These are phyloP conservation scores for Phytophthora meadii DNA, from an alignment of 352 stramenopile genomes.

Conservation along the genomic window DNA sequence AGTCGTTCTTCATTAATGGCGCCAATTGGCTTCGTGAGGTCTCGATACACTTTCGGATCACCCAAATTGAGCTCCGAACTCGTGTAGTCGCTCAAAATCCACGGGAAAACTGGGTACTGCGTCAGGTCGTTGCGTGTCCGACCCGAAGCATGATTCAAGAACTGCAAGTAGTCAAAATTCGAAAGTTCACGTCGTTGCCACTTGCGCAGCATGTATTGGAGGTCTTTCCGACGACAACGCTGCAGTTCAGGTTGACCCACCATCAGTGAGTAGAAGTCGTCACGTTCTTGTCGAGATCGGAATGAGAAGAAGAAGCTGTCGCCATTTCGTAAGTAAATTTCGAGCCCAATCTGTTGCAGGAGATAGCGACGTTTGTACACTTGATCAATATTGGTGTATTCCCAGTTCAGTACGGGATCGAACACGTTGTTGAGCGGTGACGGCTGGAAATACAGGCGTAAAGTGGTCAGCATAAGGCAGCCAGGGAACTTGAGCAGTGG, in stretches of 20 bases:
- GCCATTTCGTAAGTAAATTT: conserved; percentile 82
- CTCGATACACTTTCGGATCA: conserved; percentile 83
- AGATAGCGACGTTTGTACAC: conserved; percentile 91
- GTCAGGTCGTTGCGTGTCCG: conserved; percentile 88
- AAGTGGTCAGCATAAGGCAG: conserved; percentile 81
- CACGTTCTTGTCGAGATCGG: conserved; percentile 58
- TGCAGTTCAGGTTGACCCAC: conserved; percentile 61
- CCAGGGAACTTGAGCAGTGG: conserved; percentile 89
- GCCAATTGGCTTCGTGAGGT: conserved; percentile 94
- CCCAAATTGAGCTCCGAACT: conserved; percentile 79
- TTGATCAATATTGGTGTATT: conserved; percentile 73
- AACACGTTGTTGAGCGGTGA: conserved; percentile 92
- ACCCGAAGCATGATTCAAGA: conserved; percentile 86
- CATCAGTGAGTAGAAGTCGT: conserved; percentile 78
- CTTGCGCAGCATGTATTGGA: conserved; percentile 68
- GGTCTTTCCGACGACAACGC: conserved; percentile 51
- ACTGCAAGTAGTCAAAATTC: conserved; percentile 94
- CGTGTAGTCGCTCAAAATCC: conserved; percentile 93
- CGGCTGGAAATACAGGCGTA: conserved; percentile 92
- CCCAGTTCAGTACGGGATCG: conserved; percentile 87
- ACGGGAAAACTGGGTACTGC: conserved; percentile 97
- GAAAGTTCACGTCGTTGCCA: conserved; percentile 86
- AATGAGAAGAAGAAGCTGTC: conserved; percentile 90
- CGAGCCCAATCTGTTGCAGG: conserved; percentile 87
- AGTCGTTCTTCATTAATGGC: conserved; percentile 91